Percentiles rank a stretch among this genome's conserved stretches.
Evolutionary conservation across 164 flowering plant species (phyloP).

Genomic region (Brasenia schreberi): DNA sequence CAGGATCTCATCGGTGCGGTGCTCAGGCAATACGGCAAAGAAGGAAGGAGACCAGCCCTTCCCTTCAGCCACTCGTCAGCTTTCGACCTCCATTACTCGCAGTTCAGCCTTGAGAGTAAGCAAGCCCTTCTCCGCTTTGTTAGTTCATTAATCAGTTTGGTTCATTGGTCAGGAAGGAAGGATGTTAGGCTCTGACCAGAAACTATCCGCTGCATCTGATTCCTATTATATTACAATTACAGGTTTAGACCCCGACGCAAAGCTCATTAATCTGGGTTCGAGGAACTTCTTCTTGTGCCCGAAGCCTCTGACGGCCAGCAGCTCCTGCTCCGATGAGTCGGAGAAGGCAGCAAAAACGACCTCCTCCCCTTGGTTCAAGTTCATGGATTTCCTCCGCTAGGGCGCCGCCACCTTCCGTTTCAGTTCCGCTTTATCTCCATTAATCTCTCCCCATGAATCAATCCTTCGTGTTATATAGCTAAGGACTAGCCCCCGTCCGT

Average conservation of each 20-base stretch:
- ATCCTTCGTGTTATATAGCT: too few species aligned
- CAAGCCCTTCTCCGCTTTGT: not conserved
- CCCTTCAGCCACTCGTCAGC: conserved; percentile 24
- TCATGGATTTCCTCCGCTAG: conserved; percentile 43
- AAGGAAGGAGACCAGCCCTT: conserved; percentile 64
- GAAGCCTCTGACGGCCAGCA: conserved; percentile 8
- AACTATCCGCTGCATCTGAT: not conserved
- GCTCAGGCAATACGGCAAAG: conserved; percentile 47
- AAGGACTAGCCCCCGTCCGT: too few species aligned
- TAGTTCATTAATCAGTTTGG: not conserved
- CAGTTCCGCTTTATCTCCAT: not conserved
- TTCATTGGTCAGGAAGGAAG: not conserved
- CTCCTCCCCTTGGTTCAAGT: conserved; percentile 41
- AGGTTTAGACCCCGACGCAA: conserved; percentile 69
- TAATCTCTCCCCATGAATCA: too few species aligned
- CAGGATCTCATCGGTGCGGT: conserved; percentile 49
- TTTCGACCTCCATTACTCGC: conserved; percentile 83
- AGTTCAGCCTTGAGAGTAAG: conserved; percentile 90
- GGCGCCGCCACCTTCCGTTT: conserved; percentile 6
- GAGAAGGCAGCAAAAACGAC: conserved; percentile 27
- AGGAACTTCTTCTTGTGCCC: conserved; percentile 57
- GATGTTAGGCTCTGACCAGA: too few species aligned
- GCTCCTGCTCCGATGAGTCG: conserved; percentile 47
- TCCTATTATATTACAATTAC: not conserved
- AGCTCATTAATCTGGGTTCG: conserved; percentile 62